phyloP scores from a whole-genome alignment of 1,284 basidiomycete species.

The Uromyces viciae-fabae region DNA sequence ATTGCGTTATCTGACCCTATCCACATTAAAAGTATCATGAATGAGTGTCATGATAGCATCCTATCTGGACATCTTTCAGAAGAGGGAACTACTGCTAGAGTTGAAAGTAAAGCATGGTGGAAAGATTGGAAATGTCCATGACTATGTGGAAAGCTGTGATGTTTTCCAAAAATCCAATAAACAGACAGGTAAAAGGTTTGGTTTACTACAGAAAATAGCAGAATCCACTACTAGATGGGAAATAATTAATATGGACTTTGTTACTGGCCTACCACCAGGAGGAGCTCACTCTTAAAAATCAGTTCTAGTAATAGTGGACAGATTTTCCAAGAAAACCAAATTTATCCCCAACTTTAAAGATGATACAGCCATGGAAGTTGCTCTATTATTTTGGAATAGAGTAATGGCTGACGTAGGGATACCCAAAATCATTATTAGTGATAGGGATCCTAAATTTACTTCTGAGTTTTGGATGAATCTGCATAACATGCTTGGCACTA shows the following conservation, averaged over 20 bases:
- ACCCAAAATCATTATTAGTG: neutral
- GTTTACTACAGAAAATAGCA: neutral
- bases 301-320: neutral
- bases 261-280: neutral
- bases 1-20: neutral
- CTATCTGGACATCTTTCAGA: neutral
- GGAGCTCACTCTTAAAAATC: neutral
- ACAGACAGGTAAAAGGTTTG: neutral
- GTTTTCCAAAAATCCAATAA: neutral
- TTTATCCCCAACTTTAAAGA: constrained; percentile 9
- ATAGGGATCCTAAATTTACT: neutral
- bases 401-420: constrained; percentile 3
- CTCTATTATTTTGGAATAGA: constrained; percentile 28
- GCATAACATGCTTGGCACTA: neutral
- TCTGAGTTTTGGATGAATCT: neutral
- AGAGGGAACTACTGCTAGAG: neutral
- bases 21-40: neutral
- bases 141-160: neutral
- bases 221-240: neutral
- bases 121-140: neutral
- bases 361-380: constrained; percentile 6
- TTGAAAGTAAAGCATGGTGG: neutral
- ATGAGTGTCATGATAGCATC: neutral
- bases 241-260: neutral
- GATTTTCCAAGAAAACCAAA: neutral